Conservation (phyloP, 352 stramenopile species). For the Pythium rhizo-oryzae region DNA sequence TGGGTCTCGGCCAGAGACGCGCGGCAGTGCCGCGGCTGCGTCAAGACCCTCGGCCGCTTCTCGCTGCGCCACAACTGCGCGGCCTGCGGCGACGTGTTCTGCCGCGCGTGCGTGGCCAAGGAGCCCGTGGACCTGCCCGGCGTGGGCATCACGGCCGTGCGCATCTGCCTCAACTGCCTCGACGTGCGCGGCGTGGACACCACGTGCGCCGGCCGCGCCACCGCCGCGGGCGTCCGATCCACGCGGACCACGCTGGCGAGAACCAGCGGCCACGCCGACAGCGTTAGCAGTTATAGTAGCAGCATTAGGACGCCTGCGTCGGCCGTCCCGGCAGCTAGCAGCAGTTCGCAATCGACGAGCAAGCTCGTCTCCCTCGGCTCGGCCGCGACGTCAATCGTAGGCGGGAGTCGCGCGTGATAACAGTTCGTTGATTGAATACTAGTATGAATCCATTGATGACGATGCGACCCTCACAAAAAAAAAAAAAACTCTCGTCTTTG, state of each 20-base stretch:
- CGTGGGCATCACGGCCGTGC: constrained; percentile 1
- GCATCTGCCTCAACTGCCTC: constrained; percentile 14
- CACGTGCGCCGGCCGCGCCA: not conserved
- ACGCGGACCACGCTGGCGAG: no score
- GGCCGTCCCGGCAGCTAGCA: no score
- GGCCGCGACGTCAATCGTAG: no score
- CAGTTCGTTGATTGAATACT: no score
- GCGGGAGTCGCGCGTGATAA: no score
- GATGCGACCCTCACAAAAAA: not conserved
- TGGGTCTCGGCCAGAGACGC: constrained; percentile 41
- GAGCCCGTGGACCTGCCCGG: constrained; percentile 28
- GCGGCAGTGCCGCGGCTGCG: constrained; percentile 28
- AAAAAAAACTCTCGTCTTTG: no score
- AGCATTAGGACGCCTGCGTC: no score
- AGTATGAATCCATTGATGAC: not conserved
- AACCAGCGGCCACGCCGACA: not conserved
- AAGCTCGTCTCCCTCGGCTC: no score
- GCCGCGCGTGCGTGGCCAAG: constrained; percentile 32
- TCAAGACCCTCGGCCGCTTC: constrained; percentile 39
- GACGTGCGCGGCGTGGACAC: not conserved
- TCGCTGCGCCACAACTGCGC: constrained; percentile 53
- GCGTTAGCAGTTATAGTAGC: no score
- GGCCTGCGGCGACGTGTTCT: constrained; percentile 55
- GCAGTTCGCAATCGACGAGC: no score
- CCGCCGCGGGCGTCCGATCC: not conserved